Evolutionary conservation across 352 stramenopile genomes (phyloP).

Genomic region (Globisporangium emineosum): DNA sequence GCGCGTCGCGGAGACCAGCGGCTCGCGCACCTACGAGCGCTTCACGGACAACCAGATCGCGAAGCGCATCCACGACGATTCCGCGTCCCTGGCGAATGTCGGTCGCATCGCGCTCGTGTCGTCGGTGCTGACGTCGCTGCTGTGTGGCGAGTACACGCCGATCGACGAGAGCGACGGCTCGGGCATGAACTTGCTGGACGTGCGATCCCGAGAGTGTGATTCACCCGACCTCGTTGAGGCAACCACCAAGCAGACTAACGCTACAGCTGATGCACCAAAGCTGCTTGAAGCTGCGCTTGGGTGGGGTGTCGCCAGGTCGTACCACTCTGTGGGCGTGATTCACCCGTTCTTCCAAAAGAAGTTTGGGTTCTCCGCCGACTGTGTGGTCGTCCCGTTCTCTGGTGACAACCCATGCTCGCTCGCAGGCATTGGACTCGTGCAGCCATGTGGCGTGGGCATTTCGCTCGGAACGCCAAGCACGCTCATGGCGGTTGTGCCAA

Average conservation of each 20-base stretch:
- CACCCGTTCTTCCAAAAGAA: too few species aligned
- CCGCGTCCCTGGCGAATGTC: too few species aligned
- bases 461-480: slow-evolving; percentile 68
- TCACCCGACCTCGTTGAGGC: slow-evolving; percentile 43
- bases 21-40: slow-evolving; percentile 74
- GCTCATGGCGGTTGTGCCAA: slow-evolving; percentile 54
- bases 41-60: slow-evolving; percentile 84
- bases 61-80: slow-evolving; percentile 49
- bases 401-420: too few species aligned
- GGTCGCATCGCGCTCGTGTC: slow-evolving; percentile 57
- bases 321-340: too few species aligned
- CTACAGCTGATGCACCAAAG: slow-evolving; percentile 1
- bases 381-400: too few species aligned
- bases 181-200: slow-evolving; percentile 85
- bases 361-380: too few species aligned
- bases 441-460: slow-evolving; percentile 49
- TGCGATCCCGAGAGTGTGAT: too few species aligned
- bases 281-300: slow-evolving; percentile 28
- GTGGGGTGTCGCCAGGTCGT: slow-evolving; percentile 38
- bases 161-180: slow-evolving; percentile 81
- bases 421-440: slow-evolving; percentile 56
- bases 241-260: slow-evolving; percentile 27
- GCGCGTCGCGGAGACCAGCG: slow-evolving; percentile 63
- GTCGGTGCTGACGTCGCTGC: slow-evolving; percentile 72
- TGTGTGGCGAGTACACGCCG: slow-evolving; percentile 56